Base-by-base conservation (phyloP, 345 rosid genomes). In the Raphanus sativus region DNA sequence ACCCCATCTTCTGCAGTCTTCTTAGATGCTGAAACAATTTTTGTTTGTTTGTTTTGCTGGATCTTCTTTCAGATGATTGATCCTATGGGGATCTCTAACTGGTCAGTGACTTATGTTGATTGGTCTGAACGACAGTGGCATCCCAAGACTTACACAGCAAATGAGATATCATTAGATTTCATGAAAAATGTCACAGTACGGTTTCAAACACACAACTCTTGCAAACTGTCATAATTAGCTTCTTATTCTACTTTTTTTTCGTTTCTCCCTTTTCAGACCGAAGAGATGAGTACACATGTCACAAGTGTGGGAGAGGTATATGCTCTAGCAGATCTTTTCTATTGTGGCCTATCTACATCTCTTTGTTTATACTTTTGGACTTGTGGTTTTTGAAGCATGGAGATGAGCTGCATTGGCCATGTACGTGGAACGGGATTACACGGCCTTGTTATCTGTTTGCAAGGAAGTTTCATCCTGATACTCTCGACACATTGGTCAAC, bases 91-190 rank as follows among this genome's bases (percentile, higher is more conserved):
- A 89, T 95, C 34, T 91, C 98, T 17, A 95, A 90, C 77, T 90
- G 98, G 91, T 87, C 99, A 0, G 94, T 86, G 50, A 95, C 99
- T 8, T 89, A 87, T 66, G 99, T 95, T 67, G 99, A 95, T 83
- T 95, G 99, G 98, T 95, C 97, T n/a, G 99, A 95, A 84, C 86
- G 93, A 81, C 91, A 89, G 77, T 95, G 98, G 99, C 97, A 95
- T 83, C 98, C 99, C 28, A 95, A 89, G 82, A 88, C 91, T 2
- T 87, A 86, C 71, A 85, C 74, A 72, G 83, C 84, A 62, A 71
- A 75, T 11, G 97, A 95, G 70, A 65, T 91, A 62, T 84, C 86
- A 2, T 78, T 81, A 2, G 90, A 84, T 17, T 89, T 92, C 70
- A 58, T 95, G 77, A 88, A 70, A 85, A 92, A 92, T 71, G 84